These are phyloP conservation scores for Metschnikowia lachancei DNA, from an alignment of 805 yeast species.

Conservation along the genomic window DNA sequence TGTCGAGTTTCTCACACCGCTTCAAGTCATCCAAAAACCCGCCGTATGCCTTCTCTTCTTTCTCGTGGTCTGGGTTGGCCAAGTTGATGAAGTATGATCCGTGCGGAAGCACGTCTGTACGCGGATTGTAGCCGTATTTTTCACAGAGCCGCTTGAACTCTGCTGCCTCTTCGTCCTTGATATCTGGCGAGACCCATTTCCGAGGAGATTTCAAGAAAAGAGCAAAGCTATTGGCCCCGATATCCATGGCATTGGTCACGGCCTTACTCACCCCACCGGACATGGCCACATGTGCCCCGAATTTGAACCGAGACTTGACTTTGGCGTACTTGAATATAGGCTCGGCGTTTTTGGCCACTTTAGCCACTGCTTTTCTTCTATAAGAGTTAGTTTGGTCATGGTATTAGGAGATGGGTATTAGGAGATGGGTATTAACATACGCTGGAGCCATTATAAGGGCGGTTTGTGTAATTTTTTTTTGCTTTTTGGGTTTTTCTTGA, in stretches of 20 bases:
- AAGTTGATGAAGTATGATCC: conserved; percentile 92
- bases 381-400: not conserved
- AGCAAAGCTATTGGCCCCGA: conserved; percentile 81
- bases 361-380: conserved; percentile 11
- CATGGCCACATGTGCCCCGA: conserved; percentile 87
- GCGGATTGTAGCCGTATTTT: conserved; percentile 63
- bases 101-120: conserved; percentile 84
- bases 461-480: too few species aligned
- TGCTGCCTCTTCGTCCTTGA: conserved; percentile 60
- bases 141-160: conserved; percentile 65
- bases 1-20: conserved; percentile 80
- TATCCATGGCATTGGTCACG: conserved; percentile 52
- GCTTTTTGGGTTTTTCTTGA: not conserved
- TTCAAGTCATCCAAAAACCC: conserved; percentile 82
- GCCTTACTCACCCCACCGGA: conserved; percentile 80
- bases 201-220: conserved; percentile 87
- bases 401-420: not conserved
- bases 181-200: conserved; percentile 84
- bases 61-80: conserved; percentile 84
- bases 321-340: conserved; percentile 34
- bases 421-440: not conserved
- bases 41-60: conserved; percentile 69
- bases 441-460: conserved; percentile 11
- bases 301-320: conserved; percentile 49
- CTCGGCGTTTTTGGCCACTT: conserved; percentile 8